Conservation (phyloP, 2,329 filamentous ascomycete genomes). For the Epichloe scottii region DNA sequence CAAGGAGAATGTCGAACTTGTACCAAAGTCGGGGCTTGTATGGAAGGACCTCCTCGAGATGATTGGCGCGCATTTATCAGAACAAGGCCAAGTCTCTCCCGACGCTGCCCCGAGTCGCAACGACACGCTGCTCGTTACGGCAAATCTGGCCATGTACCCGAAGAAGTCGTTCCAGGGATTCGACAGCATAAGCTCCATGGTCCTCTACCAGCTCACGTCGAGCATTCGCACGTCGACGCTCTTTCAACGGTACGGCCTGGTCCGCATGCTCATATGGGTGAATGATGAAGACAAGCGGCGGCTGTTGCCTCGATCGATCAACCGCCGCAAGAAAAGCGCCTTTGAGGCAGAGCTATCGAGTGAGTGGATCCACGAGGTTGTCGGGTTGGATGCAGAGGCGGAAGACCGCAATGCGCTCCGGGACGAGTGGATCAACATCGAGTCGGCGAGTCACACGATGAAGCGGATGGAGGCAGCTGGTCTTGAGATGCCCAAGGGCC, state of each 20-base stretch:
- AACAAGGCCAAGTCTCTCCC: slow-evolving; percentile 34
- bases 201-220: slow-evolving; percentile 49
- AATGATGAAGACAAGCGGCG: slow-evolving; percentile 44
- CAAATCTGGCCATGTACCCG: slow-evolving; percentile 48
- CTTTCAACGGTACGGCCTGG: slow-evolving; percentile 64
- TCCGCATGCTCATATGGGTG: slow-evolving; percentile 68
- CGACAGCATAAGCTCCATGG: slow-evolving; percentile 42
- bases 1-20: slow-evolving; percentile 33
- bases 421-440: slow-evolving; percentile 34
- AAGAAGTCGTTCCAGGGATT: slow-evolving; percentile 38
- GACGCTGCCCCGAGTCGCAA: slow-evolving; percentile 42
- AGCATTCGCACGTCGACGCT: slow-evolving; percentile 44
- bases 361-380: slow-evolving; percentile 47
- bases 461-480: slow-evolving; percentile 34
- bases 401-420: slow-evolving; percentile 24
- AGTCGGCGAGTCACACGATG: slow-evolving; percentile 27
- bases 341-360: slow-evolving; percentile 49
- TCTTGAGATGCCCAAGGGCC: slow-evolving; percentile 30
- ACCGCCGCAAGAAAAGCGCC: slow-evolving; percentile 41
- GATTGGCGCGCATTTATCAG: slow-evolving; percentile 36
- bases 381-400: slow-evolving; percentile 23
- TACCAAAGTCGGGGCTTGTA: slow-evolving; percentile 45
- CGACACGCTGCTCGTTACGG: slow-evolving; percentile 59
- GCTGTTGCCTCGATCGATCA: slow-evolving; percentile 48
- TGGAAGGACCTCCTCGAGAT: slow-evolving; percentile 46